phyloP scores from a whole-genome alignment of 768 basidiomycete species.

The Psilocybe cyanescens region DNA sequence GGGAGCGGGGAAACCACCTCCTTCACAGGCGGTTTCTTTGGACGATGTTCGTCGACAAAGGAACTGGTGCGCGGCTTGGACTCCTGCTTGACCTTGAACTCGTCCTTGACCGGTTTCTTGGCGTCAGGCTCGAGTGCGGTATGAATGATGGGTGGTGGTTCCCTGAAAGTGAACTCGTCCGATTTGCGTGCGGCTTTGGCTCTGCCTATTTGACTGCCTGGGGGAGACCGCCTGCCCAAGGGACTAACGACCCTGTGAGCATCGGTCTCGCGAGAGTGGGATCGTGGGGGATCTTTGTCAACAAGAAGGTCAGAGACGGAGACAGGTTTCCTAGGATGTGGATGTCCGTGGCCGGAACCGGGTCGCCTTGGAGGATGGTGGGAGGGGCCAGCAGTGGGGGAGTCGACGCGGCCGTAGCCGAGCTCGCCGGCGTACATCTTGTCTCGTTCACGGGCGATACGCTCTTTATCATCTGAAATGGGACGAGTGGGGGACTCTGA shows the following conservation, averaged over 20 bases:
- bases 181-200: slow-evolving; percentile 50
- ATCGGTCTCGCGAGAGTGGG: slow-evolving; percentile 23
- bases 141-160: slow-evolving; percentile 17
- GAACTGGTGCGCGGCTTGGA: slow-evolving; percentile 11
- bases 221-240: slow-evolving; percentile 46
- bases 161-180: slow-evolving; percentile 34
- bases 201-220: slow-evolving; percentile 49
- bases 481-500: slow-evolving; percentile 41
- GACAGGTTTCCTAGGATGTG: slow-evolving; percentile 25
- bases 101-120: slow-evolving; percentile 24
- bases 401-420: slow-evolving; percentile 33
- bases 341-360: slow-evolving; percentile 30
- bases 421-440: slow-evolving; percentile 36
- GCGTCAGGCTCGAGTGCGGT: slow-evolving; percentile 13
- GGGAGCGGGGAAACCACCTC: slow-evolving; percentile 8
- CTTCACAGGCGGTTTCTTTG: slow-evolving; percentile 15
- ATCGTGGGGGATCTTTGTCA: slow-evolving; percentile 24
- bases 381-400: slow-evolving; percentile 23
- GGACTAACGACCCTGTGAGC: slow-evolving; percentile 32
- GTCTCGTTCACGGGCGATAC: slow-evolving; percentile 33
- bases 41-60: slow-evolving; percentile 21
- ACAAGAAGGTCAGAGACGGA: slow-evolving; percentile 31
- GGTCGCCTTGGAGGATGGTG: slow-evolving; percentile 26
- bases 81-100: slow-evolving; percentile 24
- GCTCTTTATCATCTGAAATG: slow-evolving; percentile 28